phyloP scores from a whole-genome alignment of 2,329 filamentous ascomycete genomes.

The Stemphylium lycopersici region DNA sequence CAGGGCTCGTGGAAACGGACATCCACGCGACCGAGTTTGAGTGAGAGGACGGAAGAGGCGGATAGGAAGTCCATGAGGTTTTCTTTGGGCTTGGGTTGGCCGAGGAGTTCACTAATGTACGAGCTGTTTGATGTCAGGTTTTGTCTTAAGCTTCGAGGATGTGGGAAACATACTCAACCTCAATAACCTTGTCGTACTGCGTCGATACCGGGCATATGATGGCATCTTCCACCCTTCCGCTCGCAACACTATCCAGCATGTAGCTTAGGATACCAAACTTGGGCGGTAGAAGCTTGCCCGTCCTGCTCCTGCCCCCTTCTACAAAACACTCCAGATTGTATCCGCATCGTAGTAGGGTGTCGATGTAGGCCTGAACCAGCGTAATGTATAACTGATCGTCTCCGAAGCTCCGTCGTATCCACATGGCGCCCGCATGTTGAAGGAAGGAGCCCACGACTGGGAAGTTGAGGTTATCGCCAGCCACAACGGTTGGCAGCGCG shows the following conservation, averaged over 20 bases:
- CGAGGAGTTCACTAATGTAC: slow-evolving; percentile 92
- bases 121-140: slow-evolving; percentile 56
- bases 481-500: slow-evolving; percentile 86
- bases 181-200: slow-evolving; percentile 98
- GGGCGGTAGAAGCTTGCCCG: slow-evolving; percentile 88
- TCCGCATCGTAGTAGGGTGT: slow-evolving; percentile 85
- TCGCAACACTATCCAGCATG: slow-evolving; percentile 86
- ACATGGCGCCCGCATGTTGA: slow-evolving; percentile 96
- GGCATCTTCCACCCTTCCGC: slow-evolving; percentile 84
- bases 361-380: slow-evolving; percentile 95
- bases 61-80: slow-evolving; percentile 90
- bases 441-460: slow-evolving; percentile 87
- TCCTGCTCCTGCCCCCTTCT: slow-evolving; percentile 92
- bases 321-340: slow-evolving; percentile 98
- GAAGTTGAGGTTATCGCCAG: slow-evolving; percentile 95
- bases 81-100: slow-evolving; percentile 94
- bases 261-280: slow-evolving; percentile 97
- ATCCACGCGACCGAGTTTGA: slow-evolving; percentile 90
- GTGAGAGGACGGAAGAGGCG: slow-evolving; percentile 83
- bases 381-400: slow-evolving; percentile 90
- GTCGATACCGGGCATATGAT: slow-evolving; percentile 96
- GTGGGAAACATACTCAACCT: slow-evolving; percentile 62
- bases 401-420: slow-evolving; percentile 90
- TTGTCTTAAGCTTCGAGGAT: neutral
- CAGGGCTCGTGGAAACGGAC: slow-evolving; percentile 96